Base-by-base conservation (phyloP, 2,329 filamentous ascomycete genomes). In the Pseudogymnoascus sp. region DNA sequence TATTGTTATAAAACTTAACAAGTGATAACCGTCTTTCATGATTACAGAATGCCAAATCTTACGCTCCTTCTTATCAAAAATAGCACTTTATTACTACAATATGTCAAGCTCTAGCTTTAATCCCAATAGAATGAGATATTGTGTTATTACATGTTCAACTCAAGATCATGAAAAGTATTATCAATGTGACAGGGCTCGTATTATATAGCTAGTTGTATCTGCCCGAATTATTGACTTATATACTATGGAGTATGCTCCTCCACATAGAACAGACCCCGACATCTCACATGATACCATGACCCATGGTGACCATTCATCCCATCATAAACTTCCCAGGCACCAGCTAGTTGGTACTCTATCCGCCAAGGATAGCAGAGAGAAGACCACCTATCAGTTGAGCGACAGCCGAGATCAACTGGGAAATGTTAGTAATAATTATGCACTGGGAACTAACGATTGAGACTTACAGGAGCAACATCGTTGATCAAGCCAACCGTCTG, bases 191-290 rank as follows among this genome's bases (percentile, higher is more conserved):
- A 57, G 47, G 18, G 29, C 29, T 57, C 29, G 26, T 57, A 57
- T 57, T 57, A 57, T 34, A 18, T 57, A 18, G 47, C 47, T 18
- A 34, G 26, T 31, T 18, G n/a, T 34, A 57, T 57, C 26, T 57
- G 5, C 26, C 47, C n/a, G 16, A 34, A 57, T 18, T 31, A 57
- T 12, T 57, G 29, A 18, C n/a, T 57, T 57, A 57, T 57, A 31
- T 57, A 57, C 47, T 57, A 57, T 57, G 47, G 47, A 57, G 47
- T 34, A 34, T 34, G 29, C n/a, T 57, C n/a, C n/a, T 34, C 29
- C 47, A 31, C 31, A 34, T 16, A 18, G 47, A 57, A 31, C 7
- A n/a, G 47, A 7, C 23, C n/a, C 29, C 26, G n/a, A 34, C 47
- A 57, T 34, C 47, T 57, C 47, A 5, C 26, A 34, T 57, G n/a